A percentile compares a stretch with the other conserved stretches of the same genome.
Conservation (phyloP, 2,329 filamentous ascomycete genomes). For the Fusarium lyarnte region DNA sequence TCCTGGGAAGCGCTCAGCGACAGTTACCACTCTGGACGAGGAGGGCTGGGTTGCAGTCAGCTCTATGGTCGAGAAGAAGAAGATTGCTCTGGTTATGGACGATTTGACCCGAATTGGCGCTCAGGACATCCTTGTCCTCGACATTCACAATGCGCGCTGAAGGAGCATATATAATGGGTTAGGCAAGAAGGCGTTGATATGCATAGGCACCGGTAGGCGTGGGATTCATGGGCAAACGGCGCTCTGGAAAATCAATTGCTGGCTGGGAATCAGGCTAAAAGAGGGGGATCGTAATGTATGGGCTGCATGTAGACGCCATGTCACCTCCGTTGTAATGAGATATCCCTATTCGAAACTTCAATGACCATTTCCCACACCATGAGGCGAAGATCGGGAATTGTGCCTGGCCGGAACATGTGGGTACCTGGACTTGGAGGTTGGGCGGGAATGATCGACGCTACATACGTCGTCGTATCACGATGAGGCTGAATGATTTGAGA, state of each 20-base stretch:
- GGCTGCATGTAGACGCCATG: conserved; percentile 25
- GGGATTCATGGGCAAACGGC: conserved; percentile 33
- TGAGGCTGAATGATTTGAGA: conserved; percentile 16
- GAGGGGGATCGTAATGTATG: conserved; percentile 12
- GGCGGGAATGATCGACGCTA: conserved; percentile 22
- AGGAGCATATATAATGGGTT: conserved; percentile 14
- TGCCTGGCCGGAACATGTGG: background rate
- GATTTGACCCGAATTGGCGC: conserved; percentile 79
- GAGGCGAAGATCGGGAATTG: background rate
- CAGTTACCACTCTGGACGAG: conserved; percentile 87
- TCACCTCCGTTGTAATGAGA: conserved; percentile 29
- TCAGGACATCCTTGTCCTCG: conserved; percentile 84
- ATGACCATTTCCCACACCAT: background rate
- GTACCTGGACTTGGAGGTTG: background rate
- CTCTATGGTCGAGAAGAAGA: conserved; percentile 91
- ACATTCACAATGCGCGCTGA: conserved; percentile 81
- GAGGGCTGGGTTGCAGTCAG: conserved; percentile 94
- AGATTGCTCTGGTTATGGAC: conserved; percentile 88
- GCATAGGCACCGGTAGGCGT: conserved; percentile 19
- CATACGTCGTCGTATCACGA: conserved; percentile 7
- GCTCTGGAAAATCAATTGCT: conserved; percentile 29
- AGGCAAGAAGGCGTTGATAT: conserved; percentile 25
- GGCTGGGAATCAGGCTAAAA: conserved; percentile 18
- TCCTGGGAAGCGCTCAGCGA: conserved; percentile 92
- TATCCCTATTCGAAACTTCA: conserved; percentile 25